A percentile compares a stretch with the other conserved stretches of the same genome.
phyloP scores from a whole-genome alignment of 176 grass and related monocot genomes.

The Carex littledalei region DNA sequence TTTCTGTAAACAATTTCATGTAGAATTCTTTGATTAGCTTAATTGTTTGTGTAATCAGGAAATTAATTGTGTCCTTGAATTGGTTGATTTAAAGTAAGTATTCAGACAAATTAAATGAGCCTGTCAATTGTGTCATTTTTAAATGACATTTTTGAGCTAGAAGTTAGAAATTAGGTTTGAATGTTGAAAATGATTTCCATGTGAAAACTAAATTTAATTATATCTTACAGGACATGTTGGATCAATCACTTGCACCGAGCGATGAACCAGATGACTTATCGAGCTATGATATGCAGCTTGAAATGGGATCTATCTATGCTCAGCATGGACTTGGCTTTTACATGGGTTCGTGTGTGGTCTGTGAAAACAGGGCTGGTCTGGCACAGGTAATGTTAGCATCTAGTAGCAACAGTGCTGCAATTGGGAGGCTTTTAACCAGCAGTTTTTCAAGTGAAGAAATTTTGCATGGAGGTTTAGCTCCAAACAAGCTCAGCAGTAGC shows the following conservation, averaged over 20 bases:
- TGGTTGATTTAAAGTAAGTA: background rate
- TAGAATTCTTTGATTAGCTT: too few species aligned
- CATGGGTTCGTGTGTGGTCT: conserved; percentile 27
- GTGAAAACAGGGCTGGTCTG: too few species aligned
- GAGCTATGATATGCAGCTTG: conserved; percentile 49
- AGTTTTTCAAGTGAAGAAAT: too few species aligned
- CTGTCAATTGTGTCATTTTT: background rate
- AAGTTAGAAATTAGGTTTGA: background rate
- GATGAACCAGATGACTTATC: conserved; percentile 52
- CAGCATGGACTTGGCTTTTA: conserved; percentile 73
- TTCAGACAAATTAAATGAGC: too few species aligned
- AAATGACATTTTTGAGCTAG: background rate
- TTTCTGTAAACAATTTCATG: too few species aligned
- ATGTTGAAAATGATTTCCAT: background rate
- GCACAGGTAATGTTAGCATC: too few species aligned
- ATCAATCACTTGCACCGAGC: conserved; percentile 40
- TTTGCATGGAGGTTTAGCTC: too few species aligned
- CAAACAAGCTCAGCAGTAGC: too few species aligned
- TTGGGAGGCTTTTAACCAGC: too few species aligned
- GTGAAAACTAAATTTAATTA: conserved; percentile 8
- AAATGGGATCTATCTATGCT: conserved; percentile 79
- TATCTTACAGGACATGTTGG: conserved; percentile 64
- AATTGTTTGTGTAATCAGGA: background rate
- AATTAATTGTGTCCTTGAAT: background rate
- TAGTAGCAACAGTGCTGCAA: too few species aligned